A percentile compares a stretch with the other conserved stretches of the same genome.
Evolutionary conservation across 148 eudicot genomes (phyloP).

Genomic region (Arctostaphylos glauca): DNA sequence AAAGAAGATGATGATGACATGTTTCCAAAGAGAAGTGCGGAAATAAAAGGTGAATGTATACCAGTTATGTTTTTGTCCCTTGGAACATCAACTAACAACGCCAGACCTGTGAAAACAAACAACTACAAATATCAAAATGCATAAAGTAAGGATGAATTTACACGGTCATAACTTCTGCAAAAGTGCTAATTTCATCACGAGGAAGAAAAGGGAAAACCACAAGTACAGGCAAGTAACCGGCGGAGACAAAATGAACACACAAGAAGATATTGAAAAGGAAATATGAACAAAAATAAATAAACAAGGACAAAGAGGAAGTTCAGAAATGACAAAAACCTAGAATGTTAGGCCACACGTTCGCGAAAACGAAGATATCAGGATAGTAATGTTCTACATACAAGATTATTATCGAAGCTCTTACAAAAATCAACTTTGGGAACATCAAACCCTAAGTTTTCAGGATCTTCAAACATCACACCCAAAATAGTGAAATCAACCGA

Average conservation of each 20-base stretch:
- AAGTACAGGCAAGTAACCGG: not conserved
- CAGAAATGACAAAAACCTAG: not conserved
- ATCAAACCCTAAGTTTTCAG: not conserved
- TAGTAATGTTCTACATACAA: not conserved
- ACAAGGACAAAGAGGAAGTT: not conserved
- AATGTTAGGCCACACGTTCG: not conserved
- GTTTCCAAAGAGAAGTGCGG: not conserved
- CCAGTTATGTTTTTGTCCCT: slow-evolving; percentile 35
- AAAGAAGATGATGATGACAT: not conserved
- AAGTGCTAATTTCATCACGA: not conserved
- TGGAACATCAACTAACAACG: slow-evolving; percentile 71
- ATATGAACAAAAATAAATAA: not conserved
- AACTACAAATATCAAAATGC: not conserved
- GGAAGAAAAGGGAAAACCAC: not conserved
- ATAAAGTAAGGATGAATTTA: slow-evolving; percentile 1
- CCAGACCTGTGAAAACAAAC: slow-evolving; percentile 61
- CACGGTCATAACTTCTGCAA: not conserved
- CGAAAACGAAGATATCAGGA: not conserved
- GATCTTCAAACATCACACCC: not conserved
- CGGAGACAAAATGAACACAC: not conserved
- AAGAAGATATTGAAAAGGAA: not conserved
- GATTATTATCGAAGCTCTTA: not conserved
- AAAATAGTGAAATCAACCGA: not conserved
- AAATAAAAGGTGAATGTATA: not conserved
- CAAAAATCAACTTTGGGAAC: not conserved